These are phyloP conservation scores for Gynochthodes officinalis DNA, from an alignment of 257 asterid genomes.

Conservation along the genomic window DNA sequence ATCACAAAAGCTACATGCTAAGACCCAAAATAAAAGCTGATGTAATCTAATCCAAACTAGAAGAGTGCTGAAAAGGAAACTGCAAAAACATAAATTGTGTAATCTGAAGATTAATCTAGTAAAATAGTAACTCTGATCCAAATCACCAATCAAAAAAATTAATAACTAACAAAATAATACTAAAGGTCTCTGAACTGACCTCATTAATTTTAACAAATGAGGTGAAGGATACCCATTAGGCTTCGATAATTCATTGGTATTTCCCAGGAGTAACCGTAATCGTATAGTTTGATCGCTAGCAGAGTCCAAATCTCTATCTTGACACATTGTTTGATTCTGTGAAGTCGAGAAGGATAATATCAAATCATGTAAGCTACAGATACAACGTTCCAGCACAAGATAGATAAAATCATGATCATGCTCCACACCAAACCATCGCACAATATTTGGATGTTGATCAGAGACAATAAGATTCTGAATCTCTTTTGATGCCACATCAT, in stretches of 20 bases:
- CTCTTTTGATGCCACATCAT: slow-evolving; percentile 79
- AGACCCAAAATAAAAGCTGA: background rate
- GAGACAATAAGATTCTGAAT: slow-evolving; percentile 88
- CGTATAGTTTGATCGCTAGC: slow-evolving; percentile 18
- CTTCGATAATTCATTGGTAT: slow-evolving; percentile 56
- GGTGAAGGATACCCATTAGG: slow-evolving; percentile 67
- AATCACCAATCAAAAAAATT: background rate
- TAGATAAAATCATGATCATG: slow-evolving; percentile 79
- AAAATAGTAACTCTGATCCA: background rate
- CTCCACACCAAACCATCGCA: slow-evolving; percentile 88
- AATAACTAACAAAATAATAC: no score
- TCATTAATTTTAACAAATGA: slow-evolving; percentile 58
- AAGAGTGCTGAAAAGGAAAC: background rate
- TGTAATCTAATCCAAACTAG: background rate
- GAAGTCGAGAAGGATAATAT: slow-evolving; percentile 33
- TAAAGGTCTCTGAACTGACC: slow-evolving; percentile 37
- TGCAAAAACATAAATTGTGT: background rate
- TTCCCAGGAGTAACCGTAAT: slow-evolving; percentile 27
- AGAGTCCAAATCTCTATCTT: slow-evolving; percentile 23
- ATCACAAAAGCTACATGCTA: background rate
- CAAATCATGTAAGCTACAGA: slow-evolving; percentile 69
- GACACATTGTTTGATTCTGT: slow-evolving; percentile 23
- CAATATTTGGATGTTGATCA: slow-evolving; percentile 85
- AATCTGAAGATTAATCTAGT: background rate
- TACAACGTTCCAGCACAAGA: slow-evolving; percentile 73